Percentiles rank a stretch among this genome's conserved stretches.
phyloP scores from a whole-genome alignment of 2,329 filamentous ascomycete genomes.

The Talaromyces verruculosus region DNA sequence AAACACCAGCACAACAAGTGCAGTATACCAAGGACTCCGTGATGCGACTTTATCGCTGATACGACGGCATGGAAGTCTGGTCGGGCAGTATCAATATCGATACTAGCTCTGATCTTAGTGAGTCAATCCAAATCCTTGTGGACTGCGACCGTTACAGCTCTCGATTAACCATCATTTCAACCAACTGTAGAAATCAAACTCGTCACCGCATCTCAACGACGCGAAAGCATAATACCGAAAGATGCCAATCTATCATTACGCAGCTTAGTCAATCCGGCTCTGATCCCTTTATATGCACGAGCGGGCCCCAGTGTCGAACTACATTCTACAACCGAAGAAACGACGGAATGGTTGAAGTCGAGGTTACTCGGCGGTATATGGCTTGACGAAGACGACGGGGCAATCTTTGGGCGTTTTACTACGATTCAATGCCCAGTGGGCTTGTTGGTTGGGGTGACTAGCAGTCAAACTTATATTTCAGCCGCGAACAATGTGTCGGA shows the following conservation, averaged over 20 bases:
- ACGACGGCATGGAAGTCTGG: slow-evolving; percentile 39
- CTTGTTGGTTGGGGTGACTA: slow-evolving; percentile 32
- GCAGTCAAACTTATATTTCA: neutral
- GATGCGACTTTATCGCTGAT: slow-evolving; percentile 19
- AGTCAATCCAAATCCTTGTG: neutral
- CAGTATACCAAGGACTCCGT: neutral
- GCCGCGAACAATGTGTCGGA: slow-evolving; percentile 32
- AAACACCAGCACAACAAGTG: neutral
- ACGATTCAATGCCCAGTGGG: slow-evolving; percentile 42
- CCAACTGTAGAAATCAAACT: slow-evolving; percentile 34
- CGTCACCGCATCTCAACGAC: slow-evolving; percentile 34
- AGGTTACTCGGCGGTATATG: slow-evolving; percentile 39
- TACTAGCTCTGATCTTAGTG: slow-evolving; percentile 23
- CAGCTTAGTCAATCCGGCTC: slow-evolving; percentile 42
- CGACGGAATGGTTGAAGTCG: slow-evolving; percentile 41
- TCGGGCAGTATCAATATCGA: slow-evolving; percentile 35
- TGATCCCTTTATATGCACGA: slow-evolving; percentile 44
- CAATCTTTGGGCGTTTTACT: slow-evolving; percentile 24
- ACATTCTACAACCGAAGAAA: slow-evolving; percentile 34
- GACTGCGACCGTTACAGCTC: neutral
- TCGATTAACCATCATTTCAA: slow-evolving; percentile 5
- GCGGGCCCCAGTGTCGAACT: slow-evolving; percentile 43
- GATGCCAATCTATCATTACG: slow-evolving; percentile 35
- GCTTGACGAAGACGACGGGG: slow-evolving; percentile 35
- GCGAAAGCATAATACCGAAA: slow-evolving; percentile 37